phyloP scores from a whole-genome alignment of 176 grass and related monocot genomes.

The Paspalum vaginatum region DNA sequence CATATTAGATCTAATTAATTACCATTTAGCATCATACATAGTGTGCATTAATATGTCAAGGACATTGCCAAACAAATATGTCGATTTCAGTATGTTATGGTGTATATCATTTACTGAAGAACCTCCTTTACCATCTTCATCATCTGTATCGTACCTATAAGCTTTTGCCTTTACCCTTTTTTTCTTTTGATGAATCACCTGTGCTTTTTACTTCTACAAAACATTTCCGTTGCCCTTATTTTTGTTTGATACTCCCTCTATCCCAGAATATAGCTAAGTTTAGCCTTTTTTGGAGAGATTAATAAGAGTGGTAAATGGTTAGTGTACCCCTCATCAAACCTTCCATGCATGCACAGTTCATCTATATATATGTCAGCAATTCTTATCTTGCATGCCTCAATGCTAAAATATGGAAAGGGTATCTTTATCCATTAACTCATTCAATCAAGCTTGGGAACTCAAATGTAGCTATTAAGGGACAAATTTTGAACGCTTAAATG shows the following conservation, averaged over 20 bases:
- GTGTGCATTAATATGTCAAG: neutral
- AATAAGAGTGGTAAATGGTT: too few relatives aligned
- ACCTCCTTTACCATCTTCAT: constrained; percentile 8
- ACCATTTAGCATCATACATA: neutral
- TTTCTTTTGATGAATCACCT: neutral
- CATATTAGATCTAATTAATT: constrained; percentile 7
- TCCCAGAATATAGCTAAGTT: too few relatives aligned
- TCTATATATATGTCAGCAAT: too few relatives aligned
- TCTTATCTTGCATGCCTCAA: too few relatives aligned
- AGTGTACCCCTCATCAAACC: too few relatives aligned
- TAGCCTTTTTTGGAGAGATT: too few relatives aligned
- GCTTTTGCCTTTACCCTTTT: neutral
- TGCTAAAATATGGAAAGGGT: too few relatives aligned
- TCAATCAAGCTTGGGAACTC: too few relatives aligned
- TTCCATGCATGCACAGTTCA: too few relatives aligned
- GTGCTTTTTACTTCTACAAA: neutral
- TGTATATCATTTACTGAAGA: constrained; percentile 5
- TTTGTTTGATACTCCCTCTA: constrained; percentile 8
- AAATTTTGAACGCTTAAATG: too few relatives aligned
- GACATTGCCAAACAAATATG: neutral
- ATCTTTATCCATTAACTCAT: too few relatives aligned
- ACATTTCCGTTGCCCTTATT: neutral
- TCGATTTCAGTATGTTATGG: neutral
- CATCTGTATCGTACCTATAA: neutral
- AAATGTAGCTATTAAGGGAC: too few relatives aligned